Percentiles rank a stretch among this genome's conserved stretches.
These are phyloP conservation scores for Thalassiosira delicatula DNA, from an alignment of 352 stramenopile species.

Conservation along the genomic window DNA sequence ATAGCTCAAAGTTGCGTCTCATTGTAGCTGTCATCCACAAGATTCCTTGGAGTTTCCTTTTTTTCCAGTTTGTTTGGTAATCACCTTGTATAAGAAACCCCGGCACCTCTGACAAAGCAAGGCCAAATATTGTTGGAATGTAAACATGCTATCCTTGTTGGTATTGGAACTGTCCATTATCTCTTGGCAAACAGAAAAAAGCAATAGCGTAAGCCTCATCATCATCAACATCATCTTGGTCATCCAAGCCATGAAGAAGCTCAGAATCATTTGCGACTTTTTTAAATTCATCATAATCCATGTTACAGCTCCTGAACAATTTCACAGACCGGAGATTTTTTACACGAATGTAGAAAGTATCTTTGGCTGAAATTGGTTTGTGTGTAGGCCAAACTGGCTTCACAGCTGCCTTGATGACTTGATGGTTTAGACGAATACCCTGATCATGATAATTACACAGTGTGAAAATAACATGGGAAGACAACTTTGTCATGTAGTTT, in stretches of 20 bases:
- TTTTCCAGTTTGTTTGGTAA: too few relatives aligned
- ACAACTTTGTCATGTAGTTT: too few relatives aligned
- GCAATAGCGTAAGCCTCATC: neutral
- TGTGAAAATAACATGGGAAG: too few relatives aligned
- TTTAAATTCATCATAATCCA: neutral
- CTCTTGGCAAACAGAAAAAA: conserved; percentile 1
- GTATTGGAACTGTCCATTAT: neutral
- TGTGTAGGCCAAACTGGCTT: neutral
- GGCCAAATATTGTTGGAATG: too few relatives aligned
- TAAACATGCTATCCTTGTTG: too few relatives aligned
- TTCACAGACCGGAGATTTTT: neutral
- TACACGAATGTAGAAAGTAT: conserved; percentile 1
- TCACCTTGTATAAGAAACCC: too few relatives aligned
- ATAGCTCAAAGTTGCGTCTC: conserved; percentile 16
- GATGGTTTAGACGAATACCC: too few relatives aligned
- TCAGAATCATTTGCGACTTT: conserved; percentile 6
- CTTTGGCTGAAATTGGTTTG: conserved; percentile 3
- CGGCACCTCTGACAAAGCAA: too few relatives aligned
- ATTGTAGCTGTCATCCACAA: too few relatives aligned
- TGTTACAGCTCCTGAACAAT: neutral
- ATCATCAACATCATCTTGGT: conserved; percentile 1
- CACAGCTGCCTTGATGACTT: neutral
- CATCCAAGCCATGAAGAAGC: neutral
- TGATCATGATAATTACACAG: too few relatives aligned
- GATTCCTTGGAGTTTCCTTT: too few relatives aligned